phyloP scores from a whole-genome alignment of 441 rosid species.

The Macaranga tanarius region DNA sequence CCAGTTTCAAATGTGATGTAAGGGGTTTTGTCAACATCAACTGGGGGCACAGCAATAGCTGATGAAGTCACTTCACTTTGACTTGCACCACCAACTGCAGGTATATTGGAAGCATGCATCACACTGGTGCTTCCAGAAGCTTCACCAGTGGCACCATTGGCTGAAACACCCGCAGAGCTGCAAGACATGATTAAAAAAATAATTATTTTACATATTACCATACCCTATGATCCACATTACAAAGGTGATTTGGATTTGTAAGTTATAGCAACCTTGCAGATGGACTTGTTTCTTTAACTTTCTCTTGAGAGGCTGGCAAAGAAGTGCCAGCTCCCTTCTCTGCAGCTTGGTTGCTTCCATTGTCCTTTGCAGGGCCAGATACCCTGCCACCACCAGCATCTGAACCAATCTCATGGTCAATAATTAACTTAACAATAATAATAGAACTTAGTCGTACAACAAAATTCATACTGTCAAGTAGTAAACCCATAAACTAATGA shows the following conservation, averaged over 20 bases:
- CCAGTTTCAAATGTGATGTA: constrained; percentile 43
- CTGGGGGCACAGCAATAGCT: constrained; percentile 31
- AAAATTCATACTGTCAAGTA: constrained; percentile 1
- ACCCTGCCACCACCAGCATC: constrained; percentile 65
- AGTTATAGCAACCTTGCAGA: constrained; percentile 48
- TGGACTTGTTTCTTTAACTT: constrained; percentile 43
- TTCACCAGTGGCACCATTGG: constrained; percentile 48
- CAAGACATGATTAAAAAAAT: constrained; percentile 27
- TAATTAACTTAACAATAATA: constrained; percentile 18
- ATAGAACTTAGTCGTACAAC: constrained; percentile 15
- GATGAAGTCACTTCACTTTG: constrained; percentile 42
- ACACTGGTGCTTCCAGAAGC: constrained; percentile 44
- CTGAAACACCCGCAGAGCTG: constrained; percentile 47
- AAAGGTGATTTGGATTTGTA: constrained; percentile 15
- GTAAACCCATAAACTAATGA: constrained; percentile 1
- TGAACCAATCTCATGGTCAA: constrained; percentile 38
- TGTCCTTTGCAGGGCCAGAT: constrained; percentile 46
- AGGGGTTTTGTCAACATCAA: constrained; percentile 38
- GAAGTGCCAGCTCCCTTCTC: constrained; percentile 53
- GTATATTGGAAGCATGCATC: constrained; percentile 29
- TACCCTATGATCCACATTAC: constrained; percentile 3
- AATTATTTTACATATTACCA: constrained; percentile 13
- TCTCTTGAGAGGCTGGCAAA: constrained; percentile 45
- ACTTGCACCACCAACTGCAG: constrained; percentile 35
- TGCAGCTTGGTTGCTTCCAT: constrained; percentile 49